Evolutionary conservation across 2,329 filamentous ascomycete species (phyloP).

Genomic region (Camillea tinctor): DNA sequence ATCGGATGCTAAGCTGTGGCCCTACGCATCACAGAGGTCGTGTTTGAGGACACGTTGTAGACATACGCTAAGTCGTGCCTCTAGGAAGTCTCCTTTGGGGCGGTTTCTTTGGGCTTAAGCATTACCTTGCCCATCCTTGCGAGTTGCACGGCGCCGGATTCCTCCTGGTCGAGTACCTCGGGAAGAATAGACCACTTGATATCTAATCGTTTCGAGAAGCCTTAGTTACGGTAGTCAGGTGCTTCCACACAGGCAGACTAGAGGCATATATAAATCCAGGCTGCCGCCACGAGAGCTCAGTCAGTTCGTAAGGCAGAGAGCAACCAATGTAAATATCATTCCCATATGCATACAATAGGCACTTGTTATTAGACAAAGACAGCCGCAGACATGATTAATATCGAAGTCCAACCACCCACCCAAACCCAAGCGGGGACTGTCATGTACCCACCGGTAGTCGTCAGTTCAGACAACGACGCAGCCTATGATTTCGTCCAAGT

Average conservation of each 20-base stretch:
- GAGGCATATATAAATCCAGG: neutral
- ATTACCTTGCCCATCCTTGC: neutral
- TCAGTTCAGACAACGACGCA: constrained; percentile 17
- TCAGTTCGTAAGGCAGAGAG: neutral
- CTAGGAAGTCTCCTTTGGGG: neutral
- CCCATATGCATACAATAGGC: neutral
- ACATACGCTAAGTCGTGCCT: neutral
- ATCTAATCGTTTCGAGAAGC: neutral
- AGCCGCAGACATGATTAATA: constrained; percentile 16
- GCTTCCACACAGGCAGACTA: neutral
- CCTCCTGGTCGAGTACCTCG: neutral
- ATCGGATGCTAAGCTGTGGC: neutral
- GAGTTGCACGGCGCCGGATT: neutral
- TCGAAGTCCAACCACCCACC: constrained; percentile 26
- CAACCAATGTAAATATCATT: neutral
- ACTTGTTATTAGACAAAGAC: neutral
- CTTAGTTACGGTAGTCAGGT: neutral
- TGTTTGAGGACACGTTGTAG: neutral
- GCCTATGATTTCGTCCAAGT: constrained; percentile 24
- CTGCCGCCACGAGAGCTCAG: neutral
- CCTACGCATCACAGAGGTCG: neutral
- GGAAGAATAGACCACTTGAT: neutral
- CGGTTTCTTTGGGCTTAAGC: neutral
- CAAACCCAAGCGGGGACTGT: constrained; percentile 22
- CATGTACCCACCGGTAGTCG: constrained; percentile 28